A percentile compares a stretch with the other conserved stretches of the same genome.
Conservation (phyloP, 2,329 filamentous ascomycete genomes). For the Botryosphaeria dothidea region DNA sequence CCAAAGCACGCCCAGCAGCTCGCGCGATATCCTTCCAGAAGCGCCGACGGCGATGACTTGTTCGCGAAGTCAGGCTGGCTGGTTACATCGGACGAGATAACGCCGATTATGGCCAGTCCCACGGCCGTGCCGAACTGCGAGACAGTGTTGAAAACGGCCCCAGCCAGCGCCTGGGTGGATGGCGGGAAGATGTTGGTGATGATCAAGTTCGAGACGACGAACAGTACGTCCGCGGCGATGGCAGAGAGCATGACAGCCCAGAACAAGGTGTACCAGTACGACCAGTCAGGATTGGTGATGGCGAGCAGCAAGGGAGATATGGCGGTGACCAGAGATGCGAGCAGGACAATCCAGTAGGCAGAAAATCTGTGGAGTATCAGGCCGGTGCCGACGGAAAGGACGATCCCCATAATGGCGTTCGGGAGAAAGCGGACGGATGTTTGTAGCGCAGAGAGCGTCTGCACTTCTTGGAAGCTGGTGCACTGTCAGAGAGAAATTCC, state of each 20-base stretch:
- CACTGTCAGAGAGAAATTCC: neutral
- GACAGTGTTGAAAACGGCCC: constrained; percentile 49
- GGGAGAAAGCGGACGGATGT: constrained; percentile 47
- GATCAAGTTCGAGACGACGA: constrained; percentile 46
- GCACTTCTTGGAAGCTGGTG: constrained; percentile 41
- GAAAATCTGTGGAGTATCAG: constrained; percentile 47
- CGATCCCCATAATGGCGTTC: constrained; percentile 39
- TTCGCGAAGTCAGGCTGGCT: constrained; percentile 24
- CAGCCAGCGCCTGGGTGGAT: constrained; percentile 45
- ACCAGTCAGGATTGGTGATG: constrained; percentile 25
- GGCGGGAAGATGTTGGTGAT: constrained; percentile 45
- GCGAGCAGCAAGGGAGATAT: neutral
- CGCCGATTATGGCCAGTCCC: constrained; percentile 40
- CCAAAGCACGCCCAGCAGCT: constrained; percentile 47
- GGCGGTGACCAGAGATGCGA: constrained; percentile 37
- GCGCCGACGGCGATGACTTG: constrained; percentile 34
- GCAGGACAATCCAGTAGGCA: constrained; percentile 45
- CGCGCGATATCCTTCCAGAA: constrained; percentile 45
- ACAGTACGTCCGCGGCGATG: constrained; percentile 46
- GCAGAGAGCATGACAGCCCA: constrained; percentile 46
- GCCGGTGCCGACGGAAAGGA: constrained; percentile 49
- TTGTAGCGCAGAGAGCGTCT: constrained; percentile 35
- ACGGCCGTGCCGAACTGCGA: constrained; percentile 46
- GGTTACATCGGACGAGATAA: constrained; percentile 38
- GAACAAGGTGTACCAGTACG: constrained; percentile 51